Percentiles rank a stretch among this genome's conserved stretches.
These are phyloP conservation scores for Exophiala sp. DNA, from an alignment of 2,329 filamentous ascomycete species.

Conservation along the genomic window DNA sequence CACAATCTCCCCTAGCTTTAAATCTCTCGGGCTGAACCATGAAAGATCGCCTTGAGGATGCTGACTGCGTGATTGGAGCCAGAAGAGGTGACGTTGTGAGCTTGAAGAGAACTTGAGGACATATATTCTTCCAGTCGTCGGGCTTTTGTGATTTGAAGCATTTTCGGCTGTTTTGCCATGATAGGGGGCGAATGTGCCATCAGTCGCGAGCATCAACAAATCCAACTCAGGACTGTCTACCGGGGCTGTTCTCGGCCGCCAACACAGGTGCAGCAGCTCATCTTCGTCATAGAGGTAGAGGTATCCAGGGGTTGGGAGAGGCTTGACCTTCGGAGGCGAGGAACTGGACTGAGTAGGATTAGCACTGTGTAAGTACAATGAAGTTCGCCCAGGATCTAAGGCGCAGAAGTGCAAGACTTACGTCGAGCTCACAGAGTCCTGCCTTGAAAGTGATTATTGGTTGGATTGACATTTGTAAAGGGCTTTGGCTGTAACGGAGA, in stretches of 20 bases:
- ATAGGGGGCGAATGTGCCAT: slow-evolving; percentile 84
- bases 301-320: slow-evolving; percentile 72
- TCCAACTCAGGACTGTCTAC: slow-evolving; percentile 76
- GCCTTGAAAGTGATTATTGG: slow-evolving; percentile 97
- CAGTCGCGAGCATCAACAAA: slow-evolving; percentile 87
- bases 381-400: neutral
- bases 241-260: slow-evolving; percentile 73
- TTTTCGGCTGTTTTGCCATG: slow-evolving; percentile 57
- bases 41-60: slow-evolving; percentile 65
- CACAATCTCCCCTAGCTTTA: slow-evolving; percentile 84
- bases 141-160: slow-evolving; percentile 59
- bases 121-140: slow-evolving; percentile 82
- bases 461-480: slow-evolving; percentile 67
- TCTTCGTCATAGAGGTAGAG: slow-evolving; percentile 91
- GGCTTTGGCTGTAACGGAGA: slow-evolving; percentile 14
- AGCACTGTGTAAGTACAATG: neutral
- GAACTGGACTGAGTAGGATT: slow-evolving; percentile 11
- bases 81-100: slow-evolving; percentile 88
- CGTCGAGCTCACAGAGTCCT: slow-evolving; percentile 79
- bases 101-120: slow-evolving; percentile 91
- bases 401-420: slow-evolving; percentile 44
- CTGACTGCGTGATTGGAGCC: slow-evolving; percentile 90
- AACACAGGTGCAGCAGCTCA: slow-evolving; percentile 96
- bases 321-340: slow-evolving; percentile 68
- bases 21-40: slow-evolving; percentile 80